Conservation (phyloP, 257 asterid species). For the Plantago elongata region DNA sequence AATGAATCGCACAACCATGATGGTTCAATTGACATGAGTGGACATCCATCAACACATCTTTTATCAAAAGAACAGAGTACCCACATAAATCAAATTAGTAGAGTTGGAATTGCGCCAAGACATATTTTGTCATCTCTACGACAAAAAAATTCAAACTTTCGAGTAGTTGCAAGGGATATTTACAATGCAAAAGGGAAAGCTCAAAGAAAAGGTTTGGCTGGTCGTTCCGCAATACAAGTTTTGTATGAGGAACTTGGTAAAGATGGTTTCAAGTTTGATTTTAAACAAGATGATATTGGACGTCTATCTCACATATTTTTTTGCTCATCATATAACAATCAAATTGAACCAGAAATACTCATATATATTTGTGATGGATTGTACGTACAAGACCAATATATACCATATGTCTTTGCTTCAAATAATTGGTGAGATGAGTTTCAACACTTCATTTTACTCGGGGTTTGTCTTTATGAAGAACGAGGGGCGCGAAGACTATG, state of each 20-base stretch:
- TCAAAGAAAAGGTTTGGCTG: not conserved
- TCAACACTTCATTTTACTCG: conserved; percentile 13
- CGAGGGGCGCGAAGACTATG: not conserved
- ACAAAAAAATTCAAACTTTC: not conserved
- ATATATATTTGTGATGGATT: conserved; percentile 13
- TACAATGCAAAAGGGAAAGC: not conserved
- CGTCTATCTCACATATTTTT: conserved; percentile 12
- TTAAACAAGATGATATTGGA: not conserved
- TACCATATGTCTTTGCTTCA: conserved; percentile 5
- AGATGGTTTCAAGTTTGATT: not conserved
- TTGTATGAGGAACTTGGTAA: not conserved
- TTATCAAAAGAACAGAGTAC: too few species aligned
- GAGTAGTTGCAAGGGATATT: not conserved
- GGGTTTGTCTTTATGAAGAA: conserved; percentile 1
- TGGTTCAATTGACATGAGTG: too few species aligned
- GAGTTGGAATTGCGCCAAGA: not conserved
- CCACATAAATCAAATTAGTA: too few species aligned
- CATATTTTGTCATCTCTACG: not conserved
- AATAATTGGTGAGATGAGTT: conserved; percentile 11
- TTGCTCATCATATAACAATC: conserved; percentile 6
- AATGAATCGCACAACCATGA: too few species aligned
- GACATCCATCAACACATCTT: too few species aligned
- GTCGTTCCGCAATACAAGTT: not conserved
- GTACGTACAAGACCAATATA: conserved; percentile 7
- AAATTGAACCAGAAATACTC: conserved; percentile 1